phyloP scores from a whole-genome alignment of 2,329 filamentous ascomycete genomes.

The Aspergillus ustus region DNA sequence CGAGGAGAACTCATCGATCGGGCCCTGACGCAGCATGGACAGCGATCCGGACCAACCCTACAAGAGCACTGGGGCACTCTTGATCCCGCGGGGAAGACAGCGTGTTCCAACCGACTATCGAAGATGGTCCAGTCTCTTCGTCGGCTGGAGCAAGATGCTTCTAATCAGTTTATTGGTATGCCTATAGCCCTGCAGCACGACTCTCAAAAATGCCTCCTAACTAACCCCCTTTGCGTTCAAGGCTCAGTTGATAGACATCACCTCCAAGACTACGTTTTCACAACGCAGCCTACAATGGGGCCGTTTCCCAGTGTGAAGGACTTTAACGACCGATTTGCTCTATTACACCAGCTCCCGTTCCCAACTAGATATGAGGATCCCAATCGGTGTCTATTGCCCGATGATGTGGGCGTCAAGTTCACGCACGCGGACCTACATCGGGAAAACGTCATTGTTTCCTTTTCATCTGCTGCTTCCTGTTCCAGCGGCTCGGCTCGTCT shows the following conservation, averaged over 20 bases:
- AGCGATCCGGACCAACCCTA: conserved; percentile 33
- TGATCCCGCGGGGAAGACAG: conserved; percentile 11
- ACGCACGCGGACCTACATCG: conserved; percentile 41
- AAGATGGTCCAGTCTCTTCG: conserved; percentile 25
- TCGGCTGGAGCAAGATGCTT: conserved; percentile 25
- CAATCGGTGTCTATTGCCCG: conserved; percentile 30
- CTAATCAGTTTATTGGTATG: conserved; percentile 30
- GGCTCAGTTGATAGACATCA: conserved; percentile 25
- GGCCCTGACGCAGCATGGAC: no score
- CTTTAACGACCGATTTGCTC: conserved; percentile 36
- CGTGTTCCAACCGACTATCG: conserved; percentile 25
- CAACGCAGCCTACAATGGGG: conserved; percentile 19
- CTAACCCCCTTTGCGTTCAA: conserved; percentile 12
- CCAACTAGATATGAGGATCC: conserved; percentile 23
- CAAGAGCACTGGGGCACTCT: conserved; percentile 31
- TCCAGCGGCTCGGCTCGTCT: conserved; percentile 25
- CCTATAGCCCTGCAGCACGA: not conserved
- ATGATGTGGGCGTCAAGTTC: conserved; percentile 35
- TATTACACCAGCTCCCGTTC: conserved; percentile 24
- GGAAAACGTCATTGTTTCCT: conserved; percentile 37
- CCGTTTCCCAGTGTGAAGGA: conserved; percentile 29
- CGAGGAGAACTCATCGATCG: no score
- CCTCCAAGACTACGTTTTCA: conserved; percentile 29
- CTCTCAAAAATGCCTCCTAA: not conserved
- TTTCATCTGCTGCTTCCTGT: no score